phyloP scores from a whole-genome alignment of 2,329 filamentous ascomycete species.

The Cylindrodendrum hubeiense region DNA sequence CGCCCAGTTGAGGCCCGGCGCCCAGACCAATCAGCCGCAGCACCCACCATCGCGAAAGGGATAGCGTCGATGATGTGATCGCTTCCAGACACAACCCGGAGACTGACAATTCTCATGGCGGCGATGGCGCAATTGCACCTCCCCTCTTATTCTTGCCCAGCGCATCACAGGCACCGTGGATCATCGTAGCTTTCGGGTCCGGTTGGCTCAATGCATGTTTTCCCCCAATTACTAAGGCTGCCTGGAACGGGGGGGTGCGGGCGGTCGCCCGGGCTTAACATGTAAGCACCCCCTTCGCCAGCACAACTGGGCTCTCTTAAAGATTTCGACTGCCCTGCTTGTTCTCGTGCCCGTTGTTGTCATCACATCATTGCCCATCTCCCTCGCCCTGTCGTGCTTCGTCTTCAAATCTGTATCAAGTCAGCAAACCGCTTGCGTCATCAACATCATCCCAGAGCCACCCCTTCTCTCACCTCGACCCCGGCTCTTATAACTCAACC shows the following conservation, averaged over 20 bases:
- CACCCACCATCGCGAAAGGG: constrained; percentile 58
- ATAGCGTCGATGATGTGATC: constrained; percentile 68
- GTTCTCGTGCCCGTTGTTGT: constrained; percentile 32
- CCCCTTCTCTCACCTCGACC: constrained; percentile 12
- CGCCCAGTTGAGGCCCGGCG: constrained; percentile 36
- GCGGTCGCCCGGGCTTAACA: constrained; percentile 46
- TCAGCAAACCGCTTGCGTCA: constrained; percentile 43
- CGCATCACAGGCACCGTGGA: constrained; percentile 36
- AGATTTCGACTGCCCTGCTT: constrained; percentile 43
- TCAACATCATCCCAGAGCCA: constrained; percentile 27
- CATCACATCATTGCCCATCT: constrained; percentile 34
- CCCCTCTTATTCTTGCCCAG: constrained; percentile 42
- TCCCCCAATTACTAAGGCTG: constrained; percentile 43
- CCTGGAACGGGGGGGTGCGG: constrained; percentile 38
- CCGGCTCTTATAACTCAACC: constrained; percentile 9
- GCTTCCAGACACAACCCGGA: constrained; percentile 50
- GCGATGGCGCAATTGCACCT: constrained; percentile 53
- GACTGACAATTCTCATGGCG: constrained; percentile 45
- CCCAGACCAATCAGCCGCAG: constrained; percentile 51
- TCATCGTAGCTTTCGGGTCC: constrained; percentile 30
- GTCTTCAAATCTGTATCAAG: constrained; percentile 32
- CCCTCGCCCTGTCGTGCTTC: constrained; percentile 34
- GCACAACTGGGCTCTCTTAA: constrained; percentile 39
- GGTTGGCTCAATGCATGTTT: constrained; percentile 36
- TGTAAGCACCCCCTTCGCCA: constrained; percentile 40